A percentile compares a stretch with the other conserved stretches of the same genome.
Evolutionary conservation across 495 filamentous ascomycete genomes (phyloP).

Genomic region (Talaromyces liani): DNA sequence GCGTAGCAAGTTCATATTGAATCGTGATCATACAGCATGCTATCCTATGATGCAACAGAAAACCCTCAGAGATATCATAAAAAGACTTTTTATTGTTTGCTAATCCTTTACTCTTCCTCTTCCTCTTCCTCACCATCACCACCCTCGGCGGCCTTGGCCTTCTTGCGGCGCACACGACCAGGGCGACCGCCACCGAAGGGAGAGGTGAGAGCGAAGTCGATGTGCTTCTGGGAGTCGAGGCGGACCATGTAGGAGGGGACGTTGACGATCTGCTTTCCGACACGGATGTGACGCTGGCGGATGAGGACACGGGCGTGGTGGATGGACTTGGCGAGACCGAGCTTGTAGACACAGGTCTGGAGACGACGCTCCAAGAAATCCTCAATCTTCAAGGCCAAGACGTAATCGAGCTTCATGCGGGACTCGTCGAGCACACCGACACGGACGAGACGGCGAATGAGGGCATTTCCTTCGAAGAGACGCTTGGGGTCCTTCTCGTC

Average conservation of each 20-base stretch:
- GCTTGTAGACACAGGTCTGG: constrained; percentile 99
- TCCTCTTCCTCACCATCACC: constrained; percentile 80
- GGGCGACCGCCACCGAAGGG: constrained; percentile 96
- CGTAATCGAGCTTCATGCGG: constrained; percentile 99
- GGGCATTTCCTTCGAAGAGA: constrained; percentile 99
- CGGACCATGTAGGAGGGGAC: constrained; percentile 98
- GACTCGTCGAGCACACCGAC: constrained; percentile 99
- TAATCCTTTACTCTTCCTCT: constrained; percentile 72
- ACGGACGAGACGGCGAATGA: constrained; percentile 99
- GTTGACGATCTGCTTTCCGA: constrained; percentile 99
- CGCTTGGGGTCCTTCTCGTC: constrained; percentile 99
- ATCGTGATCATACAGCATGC: constrained; percentile 41
- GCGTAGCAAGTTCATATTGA: constrained; percentile 18
- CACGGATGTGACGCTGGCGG: constrained; percentile 97
- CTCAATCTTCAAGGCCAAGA: constrained; percentile 93
- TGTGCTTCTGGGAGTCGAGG: constrained; percentile 99
- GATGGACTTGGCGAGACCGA: constrained; percentile 98
- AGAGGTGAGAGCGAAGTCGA: constrained; percentile 95
- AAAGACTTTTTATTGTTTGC: constrained; percentile 28
- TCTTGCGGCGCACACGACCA: constrained; percentile 97
- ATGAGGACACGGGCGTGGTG: constrained; percentile 99
- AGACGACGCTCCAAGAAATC: constrained; percentile 99
- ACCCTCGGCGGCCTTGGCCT: constrained; percentile 90
- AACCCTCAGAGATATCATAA: constrained; percentile 9
- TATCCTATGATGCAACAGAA: constrained; percentile 35